Base-by-base conservation (phyloP, 2,329 filamentous ascomycete genomes). In the Curvularia lunata region DNA sequence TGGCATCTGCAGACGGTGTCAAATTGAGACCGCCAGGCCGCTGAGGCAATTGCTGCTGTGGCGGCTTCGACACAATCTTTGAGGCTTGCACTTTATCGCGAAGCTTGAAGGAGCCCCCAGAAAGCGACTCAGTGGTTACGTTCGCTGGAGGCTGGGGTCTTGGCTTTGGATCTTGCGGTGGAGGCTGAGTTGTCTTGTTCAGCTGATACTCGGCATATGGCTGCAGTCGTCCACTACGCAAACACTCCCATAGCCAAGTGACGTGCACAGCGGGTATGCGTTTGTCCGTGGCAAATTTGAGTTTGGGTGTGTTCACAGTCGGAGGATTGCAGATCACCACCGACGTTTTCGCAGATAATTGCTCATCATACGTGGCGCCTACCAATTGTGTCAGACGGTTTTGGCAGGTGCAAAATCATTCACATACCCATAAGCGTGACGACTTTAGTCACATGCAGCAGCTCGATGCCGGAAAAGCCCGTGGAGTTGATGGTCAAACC, bases 231-330 rank as follows among this genome's bases (percentile, higher is more conserved):
- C 85, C 68, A 45, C 71, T 74, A 52, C 83, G 81, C 49, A 97
- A 87, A 64, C 90, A 95, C 50, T 88, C 84, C 88, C 91, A 95
- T 2, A 99, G 81, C 95, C 95, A 99, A 21, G 89, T 85, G 18
- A 86, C 85, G 7, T 85, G 85, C 10, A 98, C 90, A n/a, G 94
- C 86, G 1, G 92, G 91, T 10, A 98, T 89, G 4, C 84, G 84
- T 82, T 91, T 91, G 66, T 88, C 84, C 8, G 86, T 75, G 0
- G 92, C 92, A 70, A 91, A 88, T 43, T 89, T 86, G 18, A 95
- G 80, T 77, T 99, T 99, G 63, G 95, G 89, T 56, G 73, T 85
- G 79, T 77, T 92, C 41, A 77, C 82, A 1, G 81, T 80, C 4
- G 65, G 40, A 76, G 81, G 83, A 55, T 87, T 86, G 71, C 89